Base-by-base conservation (phyloP, 371 early-diverging fungal genomes). In the Mucor indicus region DNA sequence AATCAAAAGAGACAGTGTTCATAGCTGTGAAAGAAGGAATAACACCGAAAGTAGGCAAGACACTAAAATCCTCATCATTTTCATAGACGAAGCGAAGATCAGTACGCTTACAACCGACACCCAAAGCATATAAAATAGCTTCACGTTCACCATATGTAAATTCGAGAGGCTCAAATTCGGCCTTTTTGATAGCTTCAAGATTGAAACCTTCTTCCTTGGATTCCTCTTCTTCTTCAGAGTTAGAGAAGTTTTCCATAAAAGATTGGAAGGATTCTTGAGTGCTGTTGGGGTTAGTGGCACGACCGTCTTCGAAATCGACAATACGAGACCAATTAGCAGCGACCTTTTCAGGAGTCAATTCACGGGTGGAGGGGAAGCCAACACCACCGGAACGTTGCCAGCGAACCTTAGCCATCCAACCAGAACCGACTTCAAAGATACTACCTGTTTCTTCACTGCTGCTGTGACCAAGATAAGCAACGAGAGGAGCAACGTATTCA, bases 401-500 rank as follows among this genome's bases (percentile, higher is more conserved):
- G 57, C 98, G 83, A 35, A 98, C 85, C 63, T 97, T 91, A 55
- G 91, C 84, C 39, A 92, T 78, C 69, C 81, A 93, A 20, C 98
- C 98, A 21, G 92, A 91, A 40, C 97, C 98, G 9, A 93, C 87
- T 76, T 96, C 96, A 61, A 91, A 98, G 67, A 93, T 65, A 25
- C 81, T 75, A 37, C 98, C 98, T 47, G 78, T 91, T 67, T 95
- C 95, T 50, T 70, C 72, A 32, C 79, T 81, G 15, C 81, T 65
- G 62, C 92, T 91, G 77, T 98, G 98, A 48, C 82, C 81, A 32
- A 98, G 81, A 69, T 83, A 95, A 32, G 83, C 92, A 31, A 98
- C 93, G 23, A 98, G 70, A 25, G 98, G 98, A 35, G 95, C 91
- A 49, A 96, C 89, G 75, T 89, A 95, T 57, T 98, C 95, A 55